Base-by-base conservation (phyloP, 257 asterid species). In the Eucommia ulmoides region DNA sequence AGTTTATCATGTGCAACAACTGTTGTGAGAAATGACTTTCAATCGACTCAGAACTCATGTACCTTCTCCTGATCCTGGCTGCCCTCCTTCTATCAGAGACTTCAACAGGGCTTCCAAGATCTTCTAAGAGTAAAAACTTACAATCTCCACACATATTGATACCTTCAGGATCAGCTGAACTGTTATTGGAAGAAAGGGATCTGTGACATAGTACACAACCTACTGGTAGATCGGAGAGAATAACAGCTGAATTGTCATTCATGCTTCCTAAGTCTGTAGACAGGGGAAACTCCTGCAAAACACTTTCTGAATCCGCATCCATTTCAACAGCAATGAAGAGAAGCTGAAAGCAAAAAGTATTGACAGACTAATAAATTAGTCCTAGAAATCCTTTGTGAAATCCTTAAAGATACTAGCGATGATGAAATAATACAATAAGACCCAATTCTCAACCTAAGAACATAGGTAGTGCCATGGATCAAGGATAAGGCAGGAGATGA, bases 81-180 rank as follows among this genome's bases (percentile, higher is more conserved):
- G 50, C 53, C 53, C 77, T 59, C 52, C 64, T 63, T 23, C 45
- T 60, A 66, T 75, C 58, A 45, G 53, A 64, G 41, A 75, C 91
- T 3, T 65, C 84, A 16, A 80, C 67, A 55, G 79, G 56, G 47
- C 66, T 58, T 48, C 75, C 87, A 14, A 71, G 62, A 65, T 82
- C 88, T 76, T 78, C 97, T 22, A 74, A 64, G 70, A 82, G 64
- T 64, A 81, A 68, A 52, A 85, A 91, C 57, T 75, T 83, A 71
- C 98, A 91, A 64, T 83, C 92, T 5, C 84, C 73, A 56, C 96
- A 91, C 11, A 86, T 46, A 29, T 62, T 59, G 55, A 73, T 54
- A n/a, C 67, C 45, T 55, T 74, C 86, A 41, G 68, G 48, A 35
- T 83, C 83, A 33, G 62, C 72, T 7, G 58, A 25, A n/a, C 67